Base-by-base conservation (phyloP, 2,329 filamentous ascomycete genomes). In the Exophiala dermatitidis region DNA sequence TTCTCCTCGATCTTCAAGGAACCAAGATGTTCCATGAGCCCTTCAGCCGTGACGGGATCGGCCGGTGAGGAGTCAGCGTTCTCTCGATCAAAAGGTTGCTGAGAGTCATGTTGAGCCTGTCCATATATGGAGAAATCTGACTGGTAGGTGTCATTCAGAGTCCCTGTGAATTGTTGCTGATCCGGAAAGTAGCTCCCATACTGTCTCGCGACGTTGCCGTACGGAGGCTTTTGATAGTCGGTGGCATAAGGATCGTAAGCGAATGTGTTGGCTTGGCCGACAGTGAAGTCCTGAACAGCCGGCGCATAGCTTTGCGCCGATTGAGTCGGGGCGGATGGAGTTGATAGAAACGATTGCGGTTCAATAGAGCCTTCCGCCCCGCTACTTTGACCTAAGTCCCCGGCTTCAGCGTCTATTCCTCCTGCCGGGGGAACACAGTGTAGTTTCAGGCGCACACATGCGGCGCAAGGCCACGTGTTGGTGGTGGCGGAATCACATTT, bases 401-500 rank as follows among this genome's bases (percentile, higher is more conserved):
- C 52, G 44, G 67, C 65, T 31, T 73, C 72, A 48, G 83, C 82
- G 63, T 90, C 86, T 63, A 86, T 85, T 57, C 82, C 83, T 54
- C 90, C 84, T 52, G 88, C 90, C 3, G 91, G 93, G 43, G 90
- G 89, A 29, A 96, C 85, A 69, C 93, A 97, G 65, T 93, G 88
- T 55, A 96, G 80, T 74, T 96, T 97, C 58, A 97, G 76, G 46
- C 91, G 83, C 58, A 90, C 86, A 69, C 91, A 98, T 34, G 93
- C 89, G 38, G 90, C 93, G 71, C 91, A 97, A 30, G 93, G 93
- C 91, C 93, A 97, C 36, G 89, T 90, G 69, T 97, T 96, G 38
- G 90, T 96, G 9, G 91, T 95, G 19, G 91, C 91, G 48, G 91
- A 90, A 74, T 97, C 93, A 73, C 91, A 98, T 71, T 95, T 95